phyloP scores from a whole-genome alignment of 139 green algal genomes.

The Chlorella sp. region DNA sequence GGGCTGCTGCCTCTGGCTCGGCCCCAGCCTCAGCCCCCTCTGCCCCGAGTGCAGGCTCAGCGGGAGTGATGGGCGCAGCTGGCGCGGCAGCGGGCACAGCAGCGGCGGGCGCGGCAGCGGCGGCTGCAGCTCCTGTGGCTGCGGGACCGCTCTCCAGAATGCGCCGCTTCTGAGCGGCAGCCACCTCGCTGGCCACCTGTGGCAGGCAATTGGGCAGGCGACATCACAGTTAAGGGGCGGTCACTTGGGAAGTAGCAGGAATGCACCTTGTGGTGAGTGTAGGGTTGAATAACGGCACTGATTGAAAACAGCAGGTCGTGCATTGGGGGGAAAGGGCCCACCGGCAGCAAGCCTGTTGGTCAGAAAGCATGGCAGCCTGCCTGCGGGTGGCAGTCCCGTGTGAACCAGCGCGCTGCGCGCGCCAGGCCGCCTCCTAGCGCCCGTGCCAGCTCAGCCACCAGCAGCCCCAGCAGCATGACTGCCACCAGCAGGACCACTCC shows the following conservation, averaged over 20 bases:
- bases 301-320: too few species aligned
- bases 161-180: background rate
- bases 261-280: too few species aligned
- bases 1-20: background rate
- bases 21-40: background rate
- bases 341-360: too few species aligned
- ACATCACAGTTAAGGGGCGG: too few species aligned
- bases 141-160: background rate
- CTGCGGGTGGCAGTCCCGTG: too few species aligned
- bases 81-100: background rate
- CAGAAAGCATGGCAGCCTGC: too few species aligned
- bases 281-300: too few species aligned
- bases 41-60: background rate
- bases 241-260: too few species aligned
- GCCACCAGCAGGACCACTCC: constrained; percentile 6
- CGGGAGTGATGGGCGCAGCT: background rate
- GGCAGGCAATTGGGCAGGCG: too few species aligned
- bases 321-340: too few species aligned
- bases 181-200: background rate
- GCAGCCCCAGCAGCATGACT: constrained; percentile 5
- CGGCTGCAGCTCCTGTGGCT: background rate
- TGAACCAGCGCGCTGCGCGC: too few species aligned
- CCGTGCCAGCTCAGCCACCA: background rate
- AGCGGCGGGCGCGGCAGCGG: background rate
- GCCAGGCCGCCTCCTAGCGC: background rate